phyloP scores from a whole-genome alignment of 2,329 filamentous ascomycete species.

The Claviceps sp. region DNA sequence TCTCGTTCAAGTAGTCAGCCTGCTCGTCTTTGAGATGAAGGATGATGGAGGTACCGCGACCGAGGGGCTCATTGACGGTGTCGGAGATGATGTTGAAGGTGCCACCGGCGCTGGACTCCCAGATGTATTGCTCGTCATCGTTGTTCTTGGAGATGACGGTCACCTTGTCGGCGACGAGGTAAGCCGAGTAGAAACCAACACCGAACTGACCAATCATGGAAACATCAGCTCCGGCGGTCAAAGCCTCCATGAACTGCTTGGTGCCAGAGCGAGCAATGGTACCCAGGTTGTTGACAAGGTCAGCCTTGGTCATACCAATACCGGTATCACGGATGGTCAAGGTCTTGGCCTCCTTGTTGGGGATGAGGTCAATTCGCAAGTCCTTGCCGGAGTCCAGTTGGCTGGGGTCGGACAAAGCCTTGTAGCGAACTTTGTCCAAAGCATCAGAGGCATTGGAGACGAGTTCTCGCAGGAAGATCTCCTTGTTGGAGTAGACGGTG shows the following conservation, averaged over 20 bases:
- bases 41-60: slow-evolving; percentile 94
- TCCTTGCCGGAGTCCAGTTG: slow-evolving; percentile 98
- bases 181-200: slow-evolving; percentile 99
- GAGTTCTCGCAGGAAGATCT: slow-evolving; percentile 97
- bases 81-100: slow-evolving; percentile 91
- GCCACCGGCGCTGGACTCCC: slow-evolving; percentile 94
- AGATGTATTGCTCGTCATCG: slow-evolving; percentile 99
- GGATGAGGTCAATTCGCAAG: slow-evolving; percentile 97
- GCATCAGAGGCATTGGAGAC: slow-evolving; percentile 99
- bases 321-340: slow-evolving; percentile 93
- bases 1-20: slow-evolving; percentile 94
- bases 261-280: slow-evolving; percentile 98
- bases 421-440: slow-evolving; percentile 99
- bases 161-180: slow-evolving; percentile 95
- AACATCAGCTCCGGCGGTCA: slow-evolving; percentile 95
- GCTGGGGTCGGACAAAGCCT: slow-evolving; percentile 89
- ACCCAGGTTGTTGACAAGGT: slow-evolving; percentile 99
- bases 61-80: slow-evolving; percentile 79
- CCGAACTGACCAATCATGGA: slow-evolving; percentile 99
- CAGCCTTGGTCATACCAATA: slow-evolving; percentile 99
- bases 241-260: slow-evolving; percentile 99
- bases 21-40: slow-evolving; percentile 99
- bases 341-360: slow-evolving; percentile 94
- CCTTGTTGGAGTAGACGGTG: slow-evolving; percentile 99
- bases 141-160: slow-evolving; percentile 98